Base-by-base conservation (phyloP, 176 grass and related monocot species). In the Areca catechu region DNA sequence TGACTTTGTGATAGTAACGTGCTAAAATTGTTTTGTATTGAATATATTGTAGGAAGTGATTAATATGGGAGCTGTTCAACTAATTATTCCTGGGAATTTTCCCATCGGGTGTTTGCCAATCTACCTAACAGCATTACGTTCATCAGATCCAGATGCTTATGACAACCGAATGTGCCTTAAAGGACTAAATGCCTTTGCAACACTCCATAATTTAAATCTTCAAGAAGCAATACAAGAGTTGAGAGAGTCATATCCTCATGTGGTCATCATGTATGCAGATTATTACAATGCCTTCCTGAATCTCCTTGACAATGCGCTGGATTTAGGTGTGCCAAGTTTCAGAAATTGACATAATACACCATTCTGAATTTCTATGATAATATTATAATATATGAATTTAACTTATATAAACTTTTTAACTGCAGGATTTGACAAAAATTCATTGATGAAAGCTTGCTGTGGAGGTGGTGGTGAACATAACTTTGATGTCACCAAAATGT, bases 21-120 rank as follows among this genome's bases (percentile, higher is more conserved):
- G 30, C 30, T 37, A 37, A 37, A 4, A 37, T 37, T 37, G 2
- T 12, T 9, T 37, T 37, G 30, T 37, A 7, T 2, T 37, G 5
- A 9, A 37, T 19, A 18, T 49, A 0, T 21, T 20, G 7, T 56
- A 96, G 91, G 74, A 90, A 19, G 61, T 96, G 67, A 88, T 90
- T 9, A 61, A 81, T 51, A 22, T 84, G 4, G 91, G 86, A 18
- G 91, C 80, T 5, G 66, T 72, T 23, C 74, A 84, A 66, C 76
- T 96, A 48, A 53, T 90, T 5, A 49, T 96, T 25, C 86, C 86
- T 0, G 91, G 91, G 10, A 96, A 96, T 67, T 82, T 96, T 64
- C 86, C 83, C 0, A 90, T 90, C 20, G 91, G 83, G 15, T 96
- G 91, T 72, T 86, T 75, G 49, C 91, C 86, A 29, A 87, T 83